Conservation (phyloP, 108 stramenopile genomes). For the Discostella stelligeroides region DNA sequence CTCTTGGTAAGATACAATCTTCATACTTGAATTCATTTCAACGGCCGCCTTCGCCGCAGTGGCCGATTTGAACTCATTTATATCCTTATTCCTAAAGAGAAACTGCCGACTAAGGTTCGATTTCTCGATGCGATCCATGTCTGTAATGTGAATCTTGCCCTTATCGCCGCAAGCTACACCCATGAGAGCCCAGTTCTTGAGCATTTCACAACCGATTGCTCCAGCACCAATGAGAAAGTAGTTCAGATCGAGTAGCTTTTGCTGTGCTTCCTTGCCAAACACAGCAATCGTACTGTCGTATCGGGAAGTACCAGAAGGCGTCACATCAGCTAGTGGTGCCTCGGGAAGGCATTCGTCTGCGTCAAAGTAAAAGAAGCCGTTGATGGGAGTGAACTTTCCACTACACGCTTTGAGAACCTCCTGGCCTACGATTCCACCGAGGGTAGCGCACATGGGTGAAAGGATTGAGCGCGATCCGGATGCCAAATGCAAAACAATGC, state of each 20-base stretch:
- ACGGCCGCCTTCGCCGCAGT: constrained; percentile 89
- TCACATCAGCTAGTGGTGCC: constrained; percentile 65
- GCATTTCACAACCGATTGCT: constrained; percentile 99
- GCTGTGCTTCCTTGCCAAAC: constrained; percentile 83
- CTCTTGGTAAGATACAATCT: constrained; percentile 88
- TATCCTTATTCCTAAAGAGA: constrained; percentile 95
- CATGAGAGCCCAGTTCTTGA: constrained; percentile 99
- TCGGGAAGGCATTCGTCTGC: constrained; percentile 95
- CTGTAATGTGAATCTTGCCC: constrained; percentile 92
- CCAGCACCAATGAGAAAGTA: constrained; percentile 98
- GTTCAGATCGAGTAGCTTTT: constrained; percentile 71
- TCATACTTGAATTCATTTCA: constrained; percentile 91
- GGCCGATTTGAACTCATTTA: constrained; percentile 91
- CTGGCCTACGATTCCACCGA: constrained; percentile 98
- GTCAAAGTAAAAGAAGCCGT: constrained; percentile 97
- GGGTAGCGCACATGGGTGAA: constrained; percentile 93
- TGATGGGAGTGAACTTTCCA: constrained; percentile 97
- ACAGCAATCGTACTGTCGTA: constrained; percentile 88
- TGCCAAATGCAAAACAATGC: constrained; percentile 79
- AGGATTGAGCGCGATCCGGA: constrained; percentile 83
- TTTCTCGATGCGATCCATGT: constrained; percentile 99
- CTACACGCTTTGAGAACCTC: constrained; percentile 99
- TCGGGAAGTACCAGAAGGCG: constrained; percentile 60
- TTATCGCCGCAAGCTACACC: constrained; percentile 90
- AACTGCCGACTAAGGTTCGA: constrained; percentile 97